These are phyloP conservation scores for Fusarium avenaceum DNA, from an alignment of 2,329 filamentous ascomycete genomes.

Conservation along the genomic window DNA sequence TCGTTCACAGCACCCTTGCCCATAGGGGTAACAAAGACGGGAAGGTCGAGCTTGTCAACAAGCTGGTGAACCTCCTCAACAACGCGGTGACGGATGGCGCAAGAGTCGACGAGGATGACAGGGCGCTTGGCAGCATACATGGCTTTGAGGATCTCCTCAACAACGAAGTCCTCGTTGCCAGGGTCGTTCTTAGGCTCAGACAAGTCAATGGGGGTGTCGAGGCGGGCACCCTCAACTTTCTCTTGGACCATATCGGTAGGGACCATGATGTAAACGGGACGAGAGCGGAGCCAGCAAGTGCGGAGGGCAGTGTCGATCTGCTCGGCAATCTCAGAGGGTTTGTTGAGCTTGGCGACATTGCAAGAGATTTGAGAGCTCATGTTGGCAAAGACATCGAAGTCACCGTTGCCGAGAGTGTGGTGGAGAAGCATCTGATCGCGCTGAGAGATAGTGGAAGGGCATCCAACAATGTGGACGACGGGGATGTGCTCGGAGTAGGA, in stretches of 20 bases:
- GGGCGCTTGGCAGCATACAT: conserved; percentile 80
- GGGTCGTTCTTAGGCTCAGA: conserved; percentile 73
- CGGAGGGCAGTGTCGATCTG: conserved; percentile 84
- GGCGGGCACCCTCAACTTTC: conserved; percentile 79
- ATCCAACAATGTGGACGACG: conserved; percentile 76
- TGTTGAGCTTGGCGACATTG: conserved; percentile 77
- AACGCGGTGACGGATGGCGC: conserved; percentile 81
- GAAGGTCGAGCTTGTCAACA: conserved; percentile 78
- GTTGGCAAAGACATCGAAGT: conserved; percentile 85
- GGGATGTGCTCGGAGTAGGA: conserved; percentile 80
- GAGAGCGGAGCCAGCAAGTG: conserved; percentile 79
- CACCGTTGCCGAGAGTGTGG: conserved; percentile 81
- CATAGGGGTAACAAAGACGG: conserved; percentile 91
- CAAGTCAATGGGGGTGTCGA: conserved; percentile 79
- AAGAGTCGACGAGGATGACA: conserved; percentile 85
- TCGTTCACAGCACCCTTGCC: conserved; percentile 89
- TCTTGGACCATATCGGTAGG: conserved; percentile 84
- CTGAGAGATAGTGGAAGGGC: conserved; percentile 63
- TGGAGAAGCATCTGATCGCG: conserved; percentile 67
- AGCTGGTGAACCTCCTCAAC: conserved; percentile 79
- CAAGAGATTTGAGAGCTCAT: conserved; percentile 82
- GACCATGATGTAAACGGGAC: conserved; percentile 86
- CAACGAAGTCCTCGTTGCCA: conserved; percentile 84
- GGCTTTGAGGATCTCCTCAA: conserved; percentile 80
- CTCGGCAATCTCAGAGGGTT: conserved; percentile 76